Conservation (phyloP, 306 rosid species). For the Medicago truncatula region MtrunA17r5.0-ANR NC_053049.1:5472001-5472500, state of each 20-base stretch:
- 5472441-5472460: too few relatives aligned
- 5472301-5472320: not conserved
- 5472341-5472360: too few relatives aligned
- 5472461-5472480: too few relatives aligned
- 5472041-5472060: not conserved
- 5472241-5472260: constrained; percentile 4
- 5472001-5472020: not conserved
- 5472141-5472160: not conserved
- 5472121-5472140: not conserved
- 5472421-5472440: too few relatives aligned
- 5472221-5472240: not conserved
- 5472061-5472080: not conserved
- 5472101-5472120: not conserved
- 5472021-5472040: constrained; percentile 12
- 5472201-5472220: constrained; percentile 16
- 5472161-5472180: not conserved
- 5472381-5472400: too few relatives aligned
- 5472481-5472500: too few relatives aligned
- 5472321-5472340: too few relatives aligned
- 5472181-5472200: constrained; percentile 7
- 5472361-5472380: too few relatives aligned
- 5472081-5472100: not conserved
- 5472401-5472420: too few relatives aligned
- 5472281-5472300: not conserved
- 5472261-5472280: not conserved